Percentiles rank a stretch among this genome's conserved stretches.
These are phyloP conservation scores for Stephania cephalantha DNA, from an alignment of 164 flowering plant species.

Conservation along the genomic window DNA sequence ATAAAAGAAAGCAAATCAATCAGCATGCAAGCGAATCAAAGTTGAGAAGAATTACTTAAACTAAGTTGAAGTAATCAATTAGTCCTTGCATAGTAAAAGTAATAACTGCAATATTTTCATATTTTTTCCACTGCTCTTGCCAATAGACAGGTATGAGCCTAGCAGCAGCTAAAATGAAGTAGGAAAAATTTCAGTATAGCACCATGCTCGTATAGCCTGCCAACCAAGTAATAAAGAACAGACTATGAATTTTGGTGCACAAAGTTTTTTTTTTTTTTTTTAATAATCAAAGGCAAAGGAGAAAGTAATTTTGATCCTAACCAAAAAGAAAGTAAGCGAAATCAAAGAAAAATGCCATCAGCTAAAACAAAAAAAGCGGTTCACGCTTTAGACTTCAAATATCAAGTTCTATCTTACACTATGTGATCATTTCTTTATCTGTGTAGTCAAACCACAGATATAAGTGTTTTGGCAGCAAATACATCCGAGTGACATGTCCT, in stretches of 20 bases:
- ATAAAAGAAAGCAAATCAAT: too few relatives aligned
- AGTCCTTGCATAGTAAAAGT: not conserved
- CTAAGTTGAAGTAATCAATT: not conserved
- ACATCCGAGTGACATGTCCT: not conserved
- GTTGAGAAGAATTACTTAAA: not conserved
- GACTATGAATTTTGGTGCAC: not conserved
- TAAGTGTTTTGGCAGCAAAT: not conserved
- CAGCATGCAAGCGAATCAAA: not conserved
- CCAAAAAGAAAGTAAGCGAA: too few relatives aligned
- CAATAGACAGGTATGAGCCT: not conserved
- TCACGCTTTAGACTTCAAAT: too few relatives aligned
- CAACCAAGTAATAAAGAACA: not conserved
- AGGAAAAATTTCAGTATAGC: not conserved
- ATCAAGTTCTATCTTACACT: not conserved
- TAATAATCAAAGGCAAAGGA: too few relatives aligned
- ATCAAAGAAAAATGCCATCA: too few relatives aligned
- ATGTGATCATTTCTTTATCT: not conserved
- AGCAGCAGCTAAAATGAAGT: not conserved
- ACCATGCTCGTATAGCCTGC: conserved; percentile 1
- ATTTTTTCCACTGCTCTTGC: not conserved
- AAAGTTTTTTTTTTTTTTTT: not conserved
- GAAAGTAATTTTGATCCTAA: too few relatives aligned
- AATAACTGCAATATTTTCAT: not conserved
- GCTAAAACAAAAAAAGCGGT: too few relatives aligned
- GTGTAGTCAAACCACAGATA: not conserved